Conservation (phyloP, 2,329 filamentous ascomycete species). For the Pyrenophora graminea region DNA sequence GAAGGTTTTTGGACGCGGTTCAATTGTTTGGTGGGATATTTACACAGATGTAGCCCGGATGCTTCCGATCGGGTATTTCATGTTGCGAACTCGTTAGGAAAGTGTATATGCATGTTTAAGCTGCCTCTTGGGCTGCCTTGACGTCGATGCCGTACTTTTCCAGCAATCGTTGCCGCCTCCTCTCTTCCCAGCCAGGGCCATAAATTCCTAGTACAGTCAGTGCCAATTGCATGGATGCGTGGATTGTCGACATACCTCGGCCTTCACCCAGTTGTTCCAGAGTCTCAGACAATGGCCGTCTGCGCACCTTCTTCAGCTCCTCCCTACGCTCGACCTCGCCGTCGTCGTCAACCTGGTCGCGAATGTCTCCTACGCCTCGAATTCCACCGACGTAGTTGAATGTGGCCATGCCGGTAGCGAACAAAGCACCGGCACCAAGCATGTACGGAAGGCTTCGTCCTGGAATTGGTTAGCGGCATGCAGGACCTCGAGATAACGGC, state of each 20-base stretch:
- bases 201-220: constrained; percentile 67
- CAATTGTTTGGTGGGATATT: constrained; percentile 20
- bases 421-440: constrained; percentile 66
- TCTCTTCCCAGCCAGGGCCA: constrained; percentile 80
- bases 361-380: constrained; percentile 54
- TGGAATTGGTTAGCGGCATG: constrained; percentile 41
- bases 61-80: constrained; percentile 16
- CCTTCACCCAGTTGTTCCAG: constrained; percentile 83
- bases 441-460: constrained; percentile 70
- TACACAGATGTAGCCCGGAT: constrained; percentile 21
- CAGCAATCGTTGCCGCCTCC: constrained; percentile 78
- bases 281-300: constrained; percentile 77
- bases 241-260: constrained; percentile 64
- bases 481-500: neutral
- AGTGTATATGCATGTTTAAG: constrained; percentile 17
- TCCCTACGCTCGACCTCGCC: constrained; percentile 80
- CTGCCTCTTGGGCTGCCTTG: constrained; percentile 34
- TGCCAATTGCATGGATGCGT: neutral
- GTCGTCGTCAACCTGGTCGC: constrained; percentile 62
- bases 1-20: neutral
- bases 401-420: constrained; percentile 63
- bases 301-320: constrained; percentile 71
- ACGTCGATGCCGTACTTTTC: constrained; percentile 88
- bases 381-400: constrained; percentile 71
- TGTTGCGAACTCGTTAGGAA: constrained; percentile 30